phyloP scores from a whole-genome alignment of 2,329 filamentous ascomycete species.

The Diaporthe citri region DNA sequence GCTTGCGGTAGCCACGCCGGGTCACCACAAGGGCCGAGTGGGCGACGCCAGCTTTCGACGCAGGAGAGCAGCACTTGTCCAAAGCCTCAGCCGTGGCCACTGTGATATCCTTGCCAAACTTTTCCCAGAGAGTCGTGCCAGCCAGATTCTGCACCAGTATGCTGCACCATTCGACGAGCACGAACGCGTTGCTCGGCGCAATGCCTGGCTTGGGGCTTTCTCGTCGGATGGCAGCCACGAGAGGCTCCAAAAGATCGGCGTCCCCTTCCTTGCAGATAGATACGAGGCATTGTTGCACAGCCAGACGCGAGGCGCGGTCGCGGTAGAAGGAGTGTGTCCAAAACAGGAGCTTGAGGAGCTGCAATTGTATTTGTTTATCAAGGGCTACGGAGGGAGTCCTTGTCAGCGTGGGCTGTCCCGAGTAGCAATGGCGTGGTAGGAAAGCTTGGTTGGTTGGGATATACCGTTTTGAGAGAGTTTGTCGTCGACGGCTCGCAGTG shows the following conservation, averaged over 20 bases:
- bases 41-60: slow-evolving; percentile 73
- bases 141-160: slow-evolving; percentile 80
- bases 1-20: slow-evolving; percentile 81
- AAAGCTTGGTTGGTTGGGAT: slow-evolving; percentile 39
- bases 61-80: slow-evolving; percentile 80
- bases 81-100: slow-evolving; percentile 78
- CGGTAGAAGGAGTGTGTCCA: slow-evolving; percentile 88
- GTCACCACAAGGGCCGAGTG: slow-evolving; percentile 83
- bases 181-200: slow-evolving; percentile 84
- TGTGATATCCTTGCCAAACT: slow-evolving; percentile 75
- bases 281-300: slow-evolving; percentile 84
- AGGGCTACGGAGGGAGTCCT: slow-evolving; percentile 53
- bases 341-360: slow-evolving; percentile 81
- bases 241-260: slow-evolving; percentile 69
- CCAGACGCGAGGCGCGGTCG: slow-evolving; percentile 86
- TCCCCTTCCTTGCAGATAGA: slow-evolving; percentile 70
- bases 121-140: slow-evolving; percentile 72
- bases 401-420: slow-evolving; percentile 33
- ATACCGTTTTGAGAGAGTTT: slow-evolving; percentile 67
- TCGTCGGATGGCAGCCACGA: slow-evolving; percentile 75
- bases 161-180: slow-evolving; percentile 91
- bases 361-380: slow-evolving; percentile 61
- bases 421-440: slow-evolving; percentile 6
- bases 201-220: slow-evolving; percentile 84
- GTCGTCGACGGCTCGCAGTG: slow-evolving; percentile 69